These are phyloP conservation scores for Zygosaccharomyces lentus DNA, from an alignment of 805 yeast genomes.

Conservation along the genomic window DNA sequence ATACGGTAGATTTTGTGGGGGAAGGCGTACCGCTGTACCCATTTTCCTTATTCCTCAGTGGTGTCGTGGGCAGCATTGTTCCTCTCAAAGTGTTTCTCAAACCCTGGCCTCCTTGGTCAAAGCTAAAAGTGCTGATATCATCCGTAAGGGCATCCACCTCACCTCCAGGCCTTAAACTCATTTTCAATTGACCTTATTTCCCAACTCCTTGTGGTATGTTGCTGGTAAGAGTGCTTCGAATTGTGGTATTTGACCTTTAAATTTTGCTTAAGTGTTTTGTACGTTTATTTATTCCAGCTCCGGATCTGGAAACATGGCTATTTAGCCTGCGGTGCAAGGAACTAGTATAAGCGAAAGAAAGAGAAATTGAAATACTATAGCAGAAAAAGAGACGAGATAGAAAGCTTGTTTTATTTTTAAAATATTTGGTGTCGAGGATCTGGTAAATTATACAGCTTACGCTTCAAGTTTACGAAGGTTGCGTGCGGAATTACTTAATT, in stretches of 20 bases:
- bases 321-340: constrained; percentile 6
- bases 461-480: too few relatives aligned
- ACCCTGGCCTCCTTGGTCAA: constrained; percentile 20
- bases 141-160: constrained; percentile 35
- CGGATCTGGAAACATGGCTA: constrained; percentile 6
- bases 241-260: background rate
- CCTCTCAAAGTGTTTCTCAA: constrained; percentile 15
- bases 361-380: background rate
- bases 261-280: constrained; percentile 4
- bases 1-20: constrained; percentile 30
- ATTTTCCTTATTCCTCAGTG: constrained; percentile 19
- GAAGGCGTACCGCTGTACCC: constrained; percentile 25
- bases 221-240: background rate
- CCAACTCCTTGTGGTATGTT: constrained; percentile 2
- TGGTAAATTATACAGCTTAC: too few relatives aligned
- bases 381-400: background rate
- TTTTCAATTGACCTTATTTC: constrained; percentile 2
- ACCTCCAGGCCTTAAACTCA: constrained; percentile 29
- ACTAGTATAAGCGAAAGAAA: background rate
- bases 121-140: constrained; percentile 34
- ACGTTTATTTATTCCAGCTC: constrained; percentile 10
- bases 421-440: too few relatives aligned
- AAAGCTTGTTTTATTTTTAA: too few relatives aligned
- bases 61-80: constrained; percentile 15
- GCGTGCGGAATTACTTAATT: too few relatives aligned